Conservation (phyloP, 305 asterid species). For the Nicotiana rustica region DNA sequence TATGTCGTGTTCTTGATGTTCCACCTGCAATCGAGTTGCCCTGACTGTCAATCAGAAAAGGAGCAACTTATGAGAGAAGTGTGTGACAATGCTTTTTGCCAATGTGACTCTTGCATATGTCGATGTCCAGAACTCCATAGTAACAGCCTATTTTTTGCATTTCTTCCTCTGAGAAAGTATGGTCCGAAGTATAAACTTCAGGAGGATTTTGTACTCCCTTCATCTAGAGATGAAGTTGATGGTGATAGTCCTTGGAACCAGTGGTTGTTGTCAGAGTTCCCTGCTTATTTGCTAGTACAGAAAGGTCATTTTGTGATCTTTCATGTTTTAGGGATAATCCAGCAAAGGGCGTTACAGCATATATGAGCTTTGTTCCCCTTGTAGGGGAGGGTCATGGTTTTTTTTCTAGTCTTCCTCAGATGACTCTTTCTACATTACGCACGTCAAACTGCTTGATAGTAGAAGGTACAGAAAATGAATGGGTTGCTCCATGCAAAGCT, state of each 20-base stretch:
- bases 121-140: neutral
- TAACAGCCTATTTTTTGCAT: constrained; percentile 95
- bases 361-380: constrained; percentile 88
- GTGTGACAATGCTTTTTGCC: constrained; percentile 56
- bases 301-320: constrained; percentile 75
- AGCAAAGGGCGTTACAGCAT: constrained; percentile 76
- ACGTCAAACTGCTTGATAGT: constrained; percentile 77
- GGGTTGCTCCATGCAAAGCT: constrained; percentile 94
- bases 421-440: constrained; percentile 78
- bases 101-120: constrained; percentile 10
- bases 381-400: constrained; percentile 94
- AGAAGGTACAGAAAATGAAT: constrained; percentile 61
- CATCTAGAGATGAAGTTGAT: constrained; percentile 98
- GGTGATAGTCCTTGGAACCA: constrained; percentile 96
- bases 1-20: constrained; percentile 86
- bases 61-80: constrained; percentile 62
- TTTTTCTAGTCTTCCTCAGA: constrained; percentile 79
- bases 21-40: constrained; percentile 83
- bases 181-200: constrained; percentile 93
- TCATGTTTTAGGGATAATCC: constrained; percentile 72
- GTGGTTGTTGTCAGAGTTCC: constrained; percentile 88
- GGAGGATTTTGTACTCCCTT: constrained; percentile 92
- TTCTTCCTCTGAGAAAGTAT: constrained; percentile 92
- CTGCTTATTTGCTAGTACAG: constrained; percentile 78
- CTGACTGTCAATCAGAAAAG: constrained; percentile 66